Evolutionary conservation across 2,329 filamentous ascomycete species (phyloP).

Genomic region (Aspergillus bombycis): DNA sequence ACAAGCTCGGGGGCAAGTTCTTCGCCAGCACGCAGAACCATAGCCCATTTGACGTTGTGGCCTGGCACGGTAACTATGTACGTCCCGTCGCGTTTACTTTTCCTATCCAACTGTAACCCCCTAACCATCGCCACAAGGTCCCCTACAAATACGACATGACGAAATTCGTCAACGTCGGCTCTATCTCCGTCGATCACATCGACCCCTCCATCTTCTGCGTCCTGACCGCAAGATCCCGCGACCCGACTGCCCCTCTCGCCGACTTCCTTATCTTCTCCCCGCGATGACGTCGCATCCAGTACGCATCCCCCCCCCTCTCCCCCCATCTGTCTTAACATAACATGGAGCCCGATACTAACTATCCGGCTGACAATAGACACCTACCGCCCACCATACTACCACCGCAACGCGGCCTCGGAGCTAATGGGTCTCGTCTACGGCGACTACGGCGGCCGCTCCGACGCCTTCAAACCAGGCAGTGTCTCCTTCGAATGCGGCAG

Average conservation of each 20-base stretch:
- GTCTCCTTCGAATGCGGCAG: slow-evolving; percentile 41
- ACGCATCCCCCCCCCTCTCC: slow-evolving; percentile 12
- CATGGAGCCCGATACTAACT: not conserved
- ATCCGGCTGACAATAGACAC: slow-evolving; percentile 27
- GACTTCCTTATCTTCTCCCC: slow-evolving; percentile 47
- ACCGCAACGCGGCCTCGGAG: slow-evolving; percentile 45
- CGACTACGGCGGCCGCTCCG: slow-evolving; percentile 38
- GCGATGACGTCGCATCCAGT: slow-evolving; percentile 43
- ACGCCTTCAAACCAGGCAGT: slow-evolving; percentile 38
- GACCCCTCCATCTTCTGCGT: slow-evolving; percentile 48
- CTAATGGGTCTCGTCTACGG: slow-evolving; percentile 44
- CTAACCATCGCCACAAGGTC: slow-evolving; percentile 23
- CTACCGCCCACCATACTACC: slow-evolving; percentile 47
- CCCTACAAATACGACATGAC: slow-evolving; percentile 48
- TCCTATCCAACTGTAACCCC: too few species aligned
- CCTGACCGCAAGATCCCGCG: slow-evolving; percentile 44
- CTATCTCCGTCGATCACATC: slow-evolving; percentile 44
- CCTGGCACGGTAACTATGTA: slow-evolving; percentile 70
- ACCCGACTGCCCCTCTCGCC: slow-evolving; percentile 36
- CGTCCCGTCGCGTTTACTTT: slow-evolving; percentile 5
- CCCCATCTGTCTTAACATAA: not conserved
- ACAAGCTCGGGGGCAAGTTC: slow-evolving; percentile 65
- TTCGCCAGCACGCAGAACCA: slow-evolving; percentile 65
- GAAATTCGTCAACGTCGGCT: slow-evolving; percentile 45
- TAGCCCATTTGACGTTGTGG: slow-evolving; percentile 71